These are phyloP conservation scores for Zymoseptoria brevis DNA, from an alignment of 2,329 filamentous ascomycete species.

Conservation along the genomic window DNA sequence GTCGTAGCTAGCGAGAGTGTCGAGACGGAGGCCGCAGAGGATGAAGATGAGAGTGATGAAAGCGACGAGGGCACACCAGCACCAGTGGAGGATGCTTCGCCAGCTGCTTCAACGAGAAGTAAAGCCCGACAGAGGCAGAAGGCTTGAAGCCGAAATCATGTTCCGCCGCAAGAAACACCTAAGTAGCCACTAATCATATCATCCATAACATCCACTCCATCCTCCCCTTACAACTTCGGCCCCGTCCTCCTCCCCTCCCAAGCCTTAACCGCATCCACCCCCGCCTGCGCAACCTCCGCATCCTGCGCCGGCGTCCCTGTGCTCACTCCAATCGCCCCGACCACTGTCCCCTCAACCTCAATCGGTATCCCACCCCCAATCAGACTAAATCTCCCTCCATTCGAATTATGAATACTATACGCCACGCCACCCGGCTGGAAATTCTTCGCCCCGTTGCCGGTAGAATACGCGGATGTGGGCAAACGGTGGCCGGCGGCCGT, in stretches of 20 bases:
- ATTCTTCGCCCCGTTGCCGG: slow-evolving; percentile 29
- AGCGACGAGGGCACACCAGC: slow-evolving; percentile 7
- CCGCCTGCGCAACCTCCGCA: slow-evolving; percentile 45
- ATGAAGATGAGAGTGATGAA: slow-evolving; percentile 15
- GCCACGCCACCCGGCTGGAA: slow-evolving; percentile 47
- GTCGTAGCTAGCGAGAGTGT: background rate
- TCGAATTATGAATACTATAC: slow-evolving; percentile 46
- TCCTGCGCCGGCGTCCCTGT: slow-evolving; percentile 50
- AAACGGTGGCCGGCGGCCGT: slow-evolving; percentile 48
- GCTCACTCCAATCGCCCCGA: slow-evolving; percentile 49
- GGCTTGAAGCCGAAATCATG: slow-evolving; percentile 12
- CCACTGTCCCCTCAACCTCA: slow-evolving; percentile 40
- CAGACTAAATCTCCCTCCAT: slow-evolving; percentile 46
- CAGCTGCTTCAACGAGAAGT: slow-evolving; percentile 34
- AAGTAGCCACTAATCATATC: too few species aligned
- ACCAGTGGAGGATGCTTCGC: slow-evolving; percentile 17
- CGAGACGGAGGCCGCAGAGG: slow-evolving; percentile 19
- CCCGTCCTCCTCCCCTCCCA: slow-evolving; percentile 30
- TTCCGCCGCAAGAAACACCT: too few species aligned
- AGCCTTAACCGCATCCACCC: slow-evolving; percentile 42
- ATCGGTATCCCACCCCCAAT: slow-evolving; percentile 50
- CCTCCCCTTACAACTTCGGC: slow-evolving; percentile 28
- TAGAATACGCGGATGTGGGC: slow-evolving; percentile 45
- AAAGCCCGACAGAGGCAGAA: slow-evolving; percentile 35
- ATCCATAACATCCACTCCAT: background rate